Percentiles rank a stretch among this genome's conserved stretches.
Evolutionary conservation across 2,329 filamentous ascomycete genomes (phyloP).

Genomic region (Apiospora koreana): DNA sequence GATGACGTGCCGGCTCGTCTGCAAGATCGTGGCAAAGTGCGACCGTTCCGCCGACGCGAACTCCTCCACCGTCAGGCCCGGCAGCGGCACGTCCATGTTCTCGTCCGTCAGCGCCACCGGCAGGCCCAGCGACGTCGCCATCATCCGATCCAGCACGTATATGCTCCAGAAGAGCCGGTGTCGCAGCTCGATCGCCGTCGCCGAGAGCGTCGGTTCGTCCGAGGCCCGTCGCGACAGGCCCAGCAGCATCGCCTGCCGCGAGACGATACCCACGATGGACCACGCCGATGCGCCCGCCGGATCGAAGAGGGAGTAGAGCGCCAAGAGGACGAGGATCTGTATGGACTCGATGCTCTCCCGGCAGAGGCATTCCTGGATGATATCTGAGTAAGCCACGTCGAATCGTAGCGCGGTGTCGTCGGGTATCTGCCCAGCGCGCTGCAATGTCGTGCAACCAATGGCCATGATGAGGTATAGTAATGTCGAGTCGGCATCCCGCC

Average conservation of each 20-base stretch:
- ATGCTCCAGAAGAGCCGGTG: conserved; percentile 48
- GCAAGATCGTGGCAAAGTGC: conserved; percentile 41
- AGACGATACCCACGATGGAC: conserved; percentile 41
- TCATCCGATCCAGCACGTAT: conserved; percentile 47
- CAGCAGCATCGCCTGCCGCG: conserved; percentile 40
- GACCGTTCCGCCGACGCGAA: conserved; percentile 41
- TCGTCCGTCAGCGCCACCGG: conserved; percentile 41
- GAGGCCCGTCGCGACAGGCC: conserved; percentile 36
- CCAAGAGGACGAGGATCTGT: conserved; percentile 42
- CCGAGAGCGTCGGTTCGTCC: conserved; percentile 27
- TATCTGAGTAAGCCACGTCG: conserved; percentile 39
- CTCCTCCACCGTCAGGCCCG: conserved; percentile 46
- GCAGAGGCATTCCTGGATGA: conserved; percentile 42
- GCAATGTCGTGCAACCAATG: conserved; percentile 45
- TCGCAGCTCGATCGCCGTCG: conserved; percentile 31
- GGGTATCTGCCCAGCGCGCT: conserved; percentile 42
- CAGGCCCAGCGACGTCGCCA: conserved; percentile 41
- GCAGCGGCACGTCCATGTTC: conserved; percentile 41
- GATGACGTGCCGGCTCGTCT: conserved; percentile 47
- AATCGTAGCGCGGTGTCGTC: conserved; percentile 33
- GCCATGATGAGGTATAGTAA: conserved; percentile 46
- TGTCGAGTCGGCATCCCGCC: conserved; percentile 34
- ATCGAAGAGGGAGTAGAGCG: conserved; percentile 46
- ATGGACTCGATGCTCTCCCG: conserved; percentile 38
- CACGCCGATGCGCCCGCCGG: conserved; percentile 40